Evolutionary conservation across 305 asterid species (phyloP).

Genomic region (Andrographis paniculata): DNA sequence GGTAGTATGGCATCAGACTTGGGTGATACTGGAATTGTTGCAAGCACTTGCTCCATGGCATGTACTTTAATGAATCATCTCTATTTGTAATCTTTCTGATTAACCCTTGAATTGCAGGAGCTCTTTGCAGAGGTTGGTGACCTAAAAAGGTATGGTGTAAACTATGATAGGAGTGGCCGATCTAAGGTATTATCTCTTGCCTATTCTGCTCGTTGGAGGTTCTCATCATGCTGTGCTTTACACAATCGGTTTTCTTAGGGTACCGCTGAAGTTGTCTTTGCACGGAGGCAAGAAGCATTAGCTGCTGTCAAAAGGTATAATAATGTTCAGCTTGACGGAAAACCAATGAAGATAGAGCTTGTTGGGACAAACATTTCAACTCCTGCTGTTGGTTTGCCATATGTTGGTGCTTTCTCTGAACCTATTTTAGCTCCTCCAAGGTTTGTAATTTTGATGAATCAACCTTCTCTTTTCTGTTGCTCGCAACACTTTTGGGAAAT

Average conservation of each 20-base stretch:
- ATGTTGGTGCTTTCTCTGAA: conserved; percentile 30
- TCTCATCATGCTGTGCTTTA: conserved; percentile 21
- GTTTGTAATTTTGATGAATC: conserved; percentile 22
- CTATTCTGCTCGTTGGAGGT: conserved; percentile 15
- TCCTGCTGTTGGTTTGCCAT: conserved; percentile 24
- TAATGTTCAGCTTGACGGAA: conserved; percentile 61
- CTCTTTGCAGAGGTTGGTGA: conserved; percentile 54
- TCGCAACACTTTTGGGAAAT: not conserved
- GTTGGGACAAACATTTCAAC: conserved; percentile 40
- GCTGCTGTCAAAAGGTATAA: conserved; percentile 59
- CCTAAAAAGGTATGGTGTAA: conserved; percentile 36
- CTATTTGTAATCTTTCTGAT: too few relatives aligned
- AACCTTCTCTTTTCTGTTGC: conserved; percentile 2
- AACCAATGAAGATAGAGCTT: conserved; percentile 61
- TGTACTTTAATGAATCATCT: too few relatives aligned
- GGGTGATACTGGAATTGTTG: too few relatives aligned
- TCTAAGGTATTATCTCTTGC: conserved; percentile 41
- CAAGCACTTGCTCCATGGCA: too few relatives aligned
- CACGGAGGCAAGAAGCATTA: conserved; percentile 54
- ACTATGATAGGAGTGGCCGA: conserved; percentile 59
- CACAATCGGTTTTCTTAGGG: conserved; percentile 30
- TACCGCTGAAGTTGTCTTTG: conserved; percentile 56
- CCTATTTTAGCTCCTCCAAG: conserved; percentile 33
- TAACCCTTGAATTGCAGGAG: conserved; percentile 28
- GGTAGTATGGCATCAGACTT: too few relatives aligned